Conservation (phyloP, 2,329 filamentous ascomycete species). For the Trichoderma lentiforme region DNA sequence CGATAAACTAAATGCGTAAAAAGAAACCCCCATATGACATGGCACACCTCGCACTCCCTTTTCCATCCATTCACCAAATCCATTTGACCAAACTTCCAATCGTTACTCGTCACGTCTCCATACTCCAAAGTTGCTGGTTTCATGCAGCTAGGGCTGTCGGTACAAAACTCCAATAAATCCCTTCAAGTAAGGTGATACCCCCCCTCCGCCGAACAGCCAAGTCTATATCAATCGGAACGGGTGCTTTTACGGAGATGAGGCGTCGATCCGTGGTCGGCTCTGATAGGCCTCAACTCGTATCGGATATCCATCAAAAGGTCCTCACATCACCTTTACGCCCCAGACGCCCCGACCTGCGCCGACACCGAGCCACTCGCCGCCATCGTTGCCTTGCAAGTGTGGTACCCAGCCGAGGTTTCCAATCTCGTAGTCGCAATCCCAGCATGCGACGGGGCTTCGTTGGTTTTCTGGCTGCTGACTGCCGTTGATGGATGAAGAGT, state of each 20-base stretch:
- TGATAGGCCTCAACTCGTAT: neutral
- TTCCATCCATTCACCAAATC: slow-evolving; percentile 12
- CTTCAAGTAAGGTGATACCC: slow-evolving; percentile 13
- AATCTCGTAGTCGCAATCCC: slow-evolving; percentile 85
- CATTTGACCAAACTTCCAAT: slow-evolving; percentile 14
- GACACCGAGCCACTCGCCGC: slow-evolving; percentile 80
- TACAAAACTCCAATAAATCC: slow-evolving; percentile 15
- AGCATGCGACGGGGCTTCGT: slow-evolving; percentile 69
- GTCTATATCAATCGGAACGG: slow-evolving; percentile 15
- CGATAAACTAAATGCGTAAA: slow-evolving; percentile 5
- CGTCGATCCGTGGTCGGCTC: neutral
- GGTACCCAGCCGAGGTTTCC: slow-evolving; percentile 84
- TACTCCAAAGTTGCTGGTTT: slow-evolving; percentile 9
- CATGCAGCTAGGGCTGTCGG: slow-evolving; percentile 2
- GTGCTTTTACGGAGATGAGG: neutral
- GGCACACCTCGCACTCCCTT: slow-evolving; percentile 6
- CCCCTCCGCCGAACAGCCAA: neutral
- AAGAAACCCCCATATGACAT: slow-evolving; percentile 3
- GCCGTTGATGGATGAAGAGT: slow-evolving; percentile 49
- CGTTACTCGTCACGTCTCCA: slow-evolving; percentile 16
- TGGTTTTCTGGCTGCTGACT: slow-evolving; percentile 52
- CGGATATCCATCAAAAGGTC: neutral
- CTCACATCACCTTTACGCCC: slow-evolving; percentile 57
- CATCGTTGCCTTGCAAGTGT: slow-evolving; percentile 62
- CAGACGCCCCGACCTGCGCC: slow-evolving; percentile 77